Conservation (phyloP, 768 basidiomycete genomes). For the Boletus reticulatus region DNA sequence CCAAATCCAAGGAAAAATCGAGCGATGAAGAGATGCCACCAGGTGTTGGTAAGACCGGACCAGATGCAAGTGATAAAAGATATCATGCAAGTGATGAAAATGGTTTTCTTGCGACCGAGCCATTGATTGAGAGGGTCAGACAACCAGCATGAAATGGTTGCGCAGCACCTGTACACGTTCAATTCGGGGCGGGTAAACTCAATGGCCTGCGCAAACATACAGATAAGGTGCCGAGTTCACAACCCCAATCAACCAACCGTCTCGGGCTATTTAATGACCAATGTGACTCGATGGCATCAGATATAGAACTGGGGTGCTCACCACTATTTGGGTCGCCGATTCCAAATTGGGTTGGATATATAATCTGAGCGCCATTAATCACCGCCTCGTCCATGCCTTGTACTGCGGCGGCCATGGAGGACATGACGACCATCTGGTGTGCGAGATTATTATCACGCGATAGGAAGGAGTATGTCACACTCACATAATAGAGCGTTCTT, state of each 20-base stretch:
- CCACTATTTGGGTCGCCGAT: slow-evolving; percentile 35
- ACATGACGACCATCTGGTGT: slow-evolving; percentile 49
- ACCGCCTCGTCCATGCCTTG: slow-evolving; percentile 53
- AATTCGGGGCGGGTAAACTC: neutral
- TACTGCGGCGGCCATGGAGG: slow-evolving; percentile 78
- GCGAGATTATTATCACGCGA: slow-evolving; percentile 29
- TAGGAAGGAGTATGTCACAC: neutral
- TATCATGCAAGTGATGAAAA: slow-evolving; percentile 59
- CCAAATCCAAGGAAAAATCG: slow-evolving; percentile 33
- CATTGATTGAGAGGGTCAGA: slow-evolving; percentile 66
- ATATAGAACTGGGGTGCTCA: slow-evolving; percentile 14
- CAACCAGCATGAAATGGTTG: slow-evolving; percentile 58
- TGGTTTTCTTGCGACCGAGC: slow-evolving; percentile 60
- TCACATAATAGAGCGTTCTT: slow-evolving; percentile 40
- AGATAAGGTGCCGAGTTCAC: neutral
- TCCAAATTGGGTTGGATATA: slow-evolving; percentile 55
- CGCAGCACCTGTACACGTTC: slow-evolving; percentile 43
- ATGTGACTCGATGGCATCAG: neutral
- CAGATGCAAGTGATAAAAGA: slow-evolving; percentile 55
- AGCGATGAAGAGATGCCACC: slow-evolving; percentile 56
- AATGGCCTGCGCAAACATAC: slow-evolving; percentile 33
- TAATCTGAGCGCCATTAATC: slow-evolving; percentile 43
- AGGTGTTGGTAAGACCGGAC: slow-evolving; percentile 52
- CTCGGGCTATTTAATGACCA: slow-evolving; percentile 30
- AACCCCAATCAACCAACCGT: slow-evolving; percentile 43